Base-by-base conservation (phyloP, 108 stramenopile species). In the Stephanodiscus triporus region DNA sequence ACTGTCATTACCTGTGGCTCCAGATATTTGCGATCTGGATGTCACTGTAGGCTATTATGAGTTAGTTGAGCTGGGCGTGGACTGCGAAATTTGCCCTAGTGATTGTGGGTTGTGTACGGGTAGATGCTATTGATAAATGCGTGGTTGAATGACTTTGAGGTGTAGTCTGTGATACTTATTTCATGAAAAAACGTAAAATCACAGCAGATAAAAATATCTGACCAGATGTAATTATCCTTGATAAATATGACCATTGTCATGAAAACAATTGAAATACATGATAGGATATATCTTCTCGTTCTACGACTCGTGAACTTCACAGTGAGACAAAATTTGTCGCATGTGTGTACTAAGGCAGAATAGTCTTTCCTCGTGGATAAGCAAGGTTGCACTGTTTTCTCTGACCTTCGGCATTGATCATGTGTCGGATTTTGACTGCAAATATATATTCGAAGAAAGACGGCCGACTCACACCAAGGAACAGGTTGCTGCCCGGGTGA, bases 21-120 rank as follows among this genome's bases (percentile, higher is more conserved):
- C 27, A 11, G 55, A 70, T 24, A 79, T 87, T 32, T 85, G 85
- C 32, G 69, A 57, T 34, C 53, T 86, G 24, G 62, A 77, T 11
- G 76, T 72, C 3, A 76, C 70, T 22, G 73, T 54, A 16, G 77
- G 72, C 42, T 40, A 73, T 17, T 68, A 66, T 13, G 81, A 82
- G 60, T 60, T 82, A 19, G 76, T 82, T 7, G 81, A 82, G 43
- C 34, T 82, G 9, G 64, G 81, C 38, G 81, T 78, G 13, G 81
- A 82, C 51, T 82, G 81, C 60, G 19, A 58, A 30, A 82, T 78
- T 54, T 82, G 81, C 50, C 60, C 60, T 17, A 59, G 65, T 38
- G 73, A 61, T 49, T 80, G 79, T 27, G 63, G 68, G 14, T 24
- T 74, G 20, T 80, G 79, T 64, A 64, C 55, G 9, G 68, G 60